Base-by-base conservation (phyloP, 2,329 filamentous ascomycete genomes). In the Xylaria sp. region DNA sequence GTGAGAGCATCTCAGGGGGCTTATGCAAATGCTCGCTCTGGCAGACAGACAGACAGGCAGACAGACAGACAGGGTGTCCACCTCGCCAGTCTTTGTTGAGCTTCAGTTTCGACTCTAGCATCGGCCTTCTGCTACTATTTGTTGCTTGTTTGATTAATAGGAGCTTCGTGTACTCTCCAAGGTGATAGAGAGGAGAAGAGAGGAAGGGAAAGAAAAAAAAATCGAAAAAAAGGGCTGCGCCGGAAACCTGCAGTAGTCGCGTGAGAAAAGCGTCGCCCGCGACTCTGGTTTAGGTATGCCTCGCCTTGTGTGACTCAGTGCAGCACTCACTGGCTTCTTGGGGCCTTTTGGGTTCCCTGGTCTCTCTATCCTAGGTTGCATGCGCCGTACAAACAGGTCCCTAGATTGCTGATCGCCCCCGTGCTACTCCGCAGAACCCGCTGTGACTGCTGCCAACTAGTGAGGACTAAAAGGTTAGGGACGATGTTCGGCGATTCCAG, bases 401-500 rank as follows among this genome's bases (percentile, higher is more conserved):
- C 64, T 73, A 69, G 68, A 65, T 65, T 54, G 73, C 52, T 68
- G 71, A 73, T 73, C 73, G 51, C 68, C 69, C 65, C 65, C 58
- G 67, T 67, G 64, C 61, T 68, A 72, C 75, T 73, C 72, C 71
- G 71, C 72, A 76, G 58, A 74, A 70, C 66, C 72, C 73, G 73
- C 73, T 71, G 72, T 67, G 73, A 74, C 70, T 75, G 71, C 75
- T 74, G 68, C 77, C 76, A 78, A 77, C 76, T 75, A 55, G 52
- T 55, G 32, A n/a, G 78, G 76, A 75, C 76, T 73, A 73, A 73
- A 23, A 28, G 2, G 1, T 10, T 55, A 55, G 52, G 52, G 15
- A 55, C 73, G 69, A 69, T 72, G 50, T 71, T 77, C 78, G 77
- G 78, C 74, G 73, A 78, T 73, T 75, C 77, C 78, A 76, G 77